Conservation (phyloP, 2,329 filamentous ascomycete species). For the Microcyclospora tardicrescens region DNA sequence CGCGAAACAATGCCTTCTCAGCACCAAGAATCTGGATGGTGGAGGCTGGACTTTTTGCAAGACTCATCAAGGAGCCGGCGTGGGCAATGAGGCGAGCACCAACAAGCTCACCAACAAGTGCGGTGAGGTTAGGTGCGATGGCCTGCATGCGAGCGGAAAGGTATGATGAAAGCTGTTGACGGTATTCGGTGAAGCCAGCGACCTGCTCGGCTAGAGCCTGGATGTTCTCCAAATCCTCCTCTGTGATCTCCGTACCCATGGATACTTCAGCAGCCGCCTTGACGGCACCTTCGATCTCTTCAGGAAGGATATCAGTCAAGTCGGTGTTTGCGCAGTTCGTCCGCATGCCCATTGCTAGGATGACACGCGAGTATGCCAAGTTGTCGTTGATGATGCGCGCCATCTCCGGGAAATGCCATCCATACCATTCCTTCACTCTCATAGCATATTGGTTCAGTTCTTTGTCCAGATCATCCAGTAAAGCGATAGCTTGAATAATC, state of each 20-base stretch:
- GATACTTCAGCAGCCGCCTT: slow-evolving; percentile 92
- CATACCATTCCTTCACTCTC: slow-evolving; percentile 99
- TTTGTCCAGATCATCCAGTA: slow-evolving; percentile 94
- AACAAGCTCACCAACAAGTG: slow-evolving; percentile 83
- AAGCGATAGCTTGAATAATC: slow-evolving; percentile 93
- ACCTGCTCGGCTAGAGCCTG: slow-evolving; percentile 85
- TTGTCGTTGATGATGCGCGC: slow-evolving; percentile 97
- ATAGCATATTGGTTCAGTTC: slow-evolving; percentile 98
- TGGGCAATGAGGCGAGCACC: slow-evolving; percentile 92
- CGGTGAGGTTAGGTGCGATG: slow-evolving; percentile 89
- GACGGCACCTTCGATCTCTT: slow-evolving; percentile 83
- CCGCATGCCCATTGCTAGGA: slow-evolving; percentile 80
- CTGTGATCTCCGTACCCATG: slow-evolving; percentile 95
- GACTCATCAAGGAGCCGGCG: slow-evolving; percentile 81
- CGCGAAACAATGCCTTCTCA: slow-evolving; percentile 96
- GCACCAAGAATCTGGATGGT: slow-evolving; percentile 97
- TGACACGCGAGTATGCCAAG: slow-evolving; percentile 78
- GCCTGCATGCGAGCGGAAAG: slow-evolving; percentile 88
- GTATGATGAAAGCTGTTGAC: slow-evolving; percentile 76
- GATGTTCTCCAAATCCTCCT: slow-evolving; percentile 88
- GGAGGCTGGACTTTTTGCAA: slow-evolving; percentile 87
- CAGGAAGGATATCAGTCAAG: slow-evolving; percentile 79
- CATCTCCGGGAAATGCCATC: slow-evolving; percentile 98
- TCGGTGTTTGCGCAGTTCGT: slow-evolving; percentile 63
- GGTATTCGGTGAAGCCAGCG: slow-evolving; percentile 81